A percentile compares a stretch with the other conserved stretches of the same genome.
These are phyloP conservation scores for Gossypium longicalyx DNA, from an alignment of 345 rosid species.

Conservation along the genomic window DNA sequence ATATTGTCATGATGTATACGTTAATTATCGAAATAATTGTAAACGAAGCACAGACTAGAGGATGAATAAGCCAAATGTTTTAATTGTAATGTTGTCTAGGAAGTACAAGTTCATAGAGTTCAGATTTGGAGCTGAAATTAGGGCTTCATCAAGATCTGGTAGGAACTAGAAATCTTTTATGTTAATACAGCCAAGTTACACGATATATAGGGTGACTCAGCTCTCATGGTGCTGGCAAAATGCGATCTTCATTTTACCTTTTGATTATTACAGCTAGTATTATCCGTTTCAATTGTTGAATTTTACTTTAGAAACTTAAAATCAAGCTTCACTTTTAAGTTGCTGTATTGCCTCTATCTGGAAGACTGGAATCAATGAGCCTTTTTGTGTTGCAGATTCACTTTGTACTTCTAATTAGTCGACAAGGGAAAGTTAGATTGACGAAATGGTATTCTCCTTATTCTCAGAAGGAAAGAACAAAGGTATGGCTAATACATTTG, in stretches of 20 bases:
- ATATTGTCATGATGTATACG: not conserved
- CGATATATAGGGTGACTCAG: not conserved
- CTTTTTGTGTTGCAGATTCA: slow-evolving; percentile 48
- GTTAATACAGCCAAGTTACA: not conserved
- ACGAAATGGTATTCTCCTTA: slow-evolving; percentile 98
- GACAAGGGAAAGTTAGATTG: slow-evolving; percentile 96
- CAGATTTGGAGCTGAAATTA: not conserved
- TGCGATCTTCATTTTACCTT: not conserved
- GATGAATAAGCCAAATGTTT: not conserved
- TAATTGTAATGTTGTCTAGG: not conserved
- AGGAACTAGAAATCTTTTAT: not conserved
- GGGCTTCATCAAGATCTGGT: not conserved
- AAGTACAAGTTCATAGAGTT: not conserved
- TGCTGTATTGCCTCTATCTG: not conserved
- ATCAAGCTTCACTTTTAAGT: not conserved
- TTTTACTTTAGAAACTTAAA: not conserved
- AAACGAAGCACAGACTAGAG: not conserved
- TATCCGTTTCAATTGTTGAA: not conserved
- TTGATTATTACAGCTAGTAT: not conserved
- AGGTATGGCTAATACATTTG: slow-evolving; percentile 34
- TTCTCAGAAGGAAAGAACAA: slow-evolving; percentile 84
- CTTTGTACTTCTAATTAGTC: slow-evolving; percentile 89
- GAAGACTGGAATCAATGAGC: not conserved
- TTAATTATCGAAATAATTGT: not conserved
- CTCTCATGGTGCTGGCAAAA: not conserved